Conservation (phyloP, 371 early-diverging fungal species). For the Parasitella parasitica region DNA sequence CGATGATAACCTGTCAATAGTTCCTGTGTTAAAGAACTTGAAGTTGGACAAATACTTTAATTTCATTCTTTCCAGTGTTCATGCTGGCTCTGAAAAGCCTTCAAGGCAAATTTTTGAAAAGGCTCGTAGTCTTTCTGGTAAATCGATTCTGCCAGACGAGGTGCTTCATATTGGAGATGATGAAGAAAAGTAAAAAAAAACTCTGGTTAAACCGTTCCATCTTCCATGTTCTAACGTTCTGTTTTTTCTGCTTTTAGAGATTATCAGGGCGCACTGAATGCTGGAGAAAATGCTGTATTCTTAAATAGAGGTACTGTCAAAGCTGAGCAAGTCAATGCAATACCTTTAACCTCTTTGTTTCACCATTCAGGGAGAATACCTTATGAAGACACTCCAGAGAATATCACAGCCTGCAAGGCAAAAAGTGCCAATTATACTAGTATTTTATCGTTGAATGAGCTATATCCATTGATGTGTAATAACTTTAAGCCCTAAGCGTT, state of each 20-base stretch:
- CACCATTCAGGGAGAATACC: constrained; percentile 20
- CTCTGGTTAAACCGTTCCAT: background rate
- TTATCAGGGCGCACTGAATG: constrained; percentile 28
- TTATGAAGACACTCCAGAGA: constrained; percentile 29
- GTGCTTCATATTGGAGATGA: constrained; percentile 45
- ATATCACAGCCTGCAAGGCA: constrained; percentile 15
- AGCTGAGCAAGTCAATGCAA: background rate
- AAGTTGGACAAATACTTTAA: constrained; percentile 34
- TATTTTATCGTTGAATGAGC: constrained; percentile 31
- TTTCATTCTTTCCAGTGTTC: constrained; percentile 32
- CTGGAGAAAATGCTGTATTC: constrained; percentile 33
- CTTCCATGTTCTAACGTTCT: background rate
- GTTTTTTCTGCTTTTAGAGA: background rate
- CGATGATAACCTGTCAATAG: constrained; percentile 5
- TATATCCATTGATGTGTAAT: constrained; percentile 20
- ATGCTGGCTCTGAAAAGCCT: constrained; percentile 41
- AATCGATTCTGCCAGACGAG: constrained; percentile 12
- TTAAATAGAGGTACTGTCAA: constrained; percentile 20
- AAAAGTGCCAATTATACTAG: constrained; percentile 14
- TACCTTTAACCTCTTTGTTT: background rate
- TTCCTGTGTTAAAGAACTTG: constrained; percentile 27
- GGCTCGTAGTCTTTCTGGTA: constrained; percentile 19
- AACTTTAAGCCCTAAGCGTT: constrained; percentile 3
- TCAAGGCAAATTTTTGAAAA: constrained; percentile 29
- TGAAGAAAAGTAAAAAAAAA: constrained; percentile 25